Percentiles rank a stretch among this genome's conserved stretches.
phyloP scores from a whole-genome alignment of 2,329 filamentous ascomycete species.

The Arthrocladium fulminans region DNA sequence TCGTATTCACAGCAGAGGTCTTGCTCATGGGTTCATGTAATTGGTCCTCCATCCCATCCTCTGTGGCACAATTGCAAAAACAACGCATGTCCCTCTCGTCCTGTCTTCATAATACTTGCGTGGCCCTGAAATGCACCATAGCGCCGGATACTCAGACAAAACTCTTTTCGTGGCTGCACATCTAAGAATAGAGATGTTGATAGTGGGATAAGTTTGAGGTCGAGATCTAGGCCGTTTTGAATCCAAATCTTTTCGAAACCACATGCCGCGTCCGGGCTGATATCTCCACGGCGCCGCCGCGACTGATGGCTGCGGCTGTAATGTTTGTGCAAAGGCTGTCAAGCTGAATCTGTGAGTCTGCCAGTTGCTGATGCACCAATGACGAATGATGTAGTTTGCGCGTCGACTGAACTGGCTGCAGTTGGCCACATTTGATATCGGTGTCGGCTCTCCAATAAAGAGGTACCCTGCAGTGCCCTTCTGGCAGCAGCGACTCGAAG shows the following conservation, averaged over 20 bases:
- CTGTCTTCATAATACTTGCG: neutral
- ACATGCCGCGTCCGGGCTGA: slow-evolving; percentile 13
- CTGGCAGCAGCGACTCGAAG: slow-evolving; percentile 53
- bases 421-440: slow-evolving; percentile 44
- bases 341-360: slow-evolving; percentile 13
- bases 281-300: slow-evolving; percentile 17
- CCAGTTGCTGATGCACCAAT: slow-evolving; percentile 13
- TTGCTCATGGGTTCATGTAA: too few relatives aligned
- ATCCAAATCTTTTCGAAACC: slow-evolving; percentile 15
- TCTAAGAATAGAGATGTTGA: slow-evolving; percentile 20
- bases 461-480: slow-evolving; percentile 58
- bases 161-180: slow-evolving; percentile 12
- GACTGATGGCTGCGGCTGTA: slow-evolving; percentile 15
- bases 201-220: slow-evolving; percentile 10
- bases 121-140: slow-evolving; percentile 19
- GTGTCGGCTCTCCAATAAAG: slow-evolving; percentile 52
- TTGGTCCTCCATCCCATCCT: too few relatives aligned
- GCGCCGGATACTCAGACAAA: slow-evolving; percentile 14
- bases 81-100: too few relatives aligned
- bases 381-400: slow-evolving; percentile 46
- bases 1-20: too few relatives aligned
- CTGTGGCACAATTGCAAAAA: too few relatives aligned
- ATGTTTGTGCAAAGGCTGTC: slow-evolving; percentile 21
- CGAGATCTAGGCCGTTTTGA: slow-evolving; percentile 14
- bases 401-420: slow-evolving; percentile 52